Conservation (phyloP, 2,329 filamentous ascomycete genomes). For the Neoascochyta sp. region DNA sequence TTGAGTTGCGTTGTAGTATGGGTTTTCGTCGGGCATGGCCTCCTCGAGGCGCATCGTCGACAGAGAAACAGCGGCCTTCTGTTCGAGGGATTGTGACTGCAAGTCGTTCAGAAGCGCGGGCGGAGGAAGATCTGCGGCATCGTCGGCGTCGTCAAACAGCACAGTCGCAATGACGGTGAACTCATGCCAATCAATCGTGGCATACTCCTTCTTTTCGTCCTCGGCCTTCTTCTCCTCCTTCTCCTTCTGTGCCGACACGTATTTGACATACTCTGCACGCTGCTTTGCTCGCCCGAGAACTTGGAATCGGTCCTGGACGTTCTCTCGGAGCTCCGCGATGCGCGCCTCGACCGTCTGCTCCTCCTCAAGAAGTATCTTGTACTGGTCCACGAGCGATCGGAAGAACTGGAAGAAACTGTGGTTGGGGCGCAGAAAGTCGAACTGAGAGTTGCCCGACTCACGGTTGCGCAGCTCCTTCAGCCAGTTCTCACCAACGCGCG, state of each 20-base stretch:
- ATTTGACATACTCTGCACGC: slow-evolving; percentile 82
- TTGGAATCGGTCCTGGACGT: slow-evolving; percentile 74
- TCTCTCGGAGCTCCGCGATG: slow-evolving; percentile 68
- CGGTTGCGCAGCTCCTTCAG: slow-evolving; percentile 86
- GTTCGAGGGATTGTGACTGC: slow-evolving; percentile 89
- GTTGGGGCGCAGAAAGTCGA: slow-evolving; percentile 91
- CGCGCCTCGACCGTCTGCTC: slow-evolving; percentile 69
- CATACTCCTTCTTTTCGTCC: slow-evolving; percentile 71
- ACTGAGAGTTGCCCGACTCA: slow-evolving; percentile 87
- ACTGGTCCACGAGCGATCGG: slow-evolving; percentile 87
- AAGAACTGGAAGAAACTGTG: slow-evolving; percentile 97
- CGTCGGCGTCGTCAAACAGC: slow-evolving; percentile 83
- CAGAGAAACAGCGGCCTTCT: slow-evolving; percentile 88
- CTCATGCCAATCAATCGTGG: slow-evolving; percentile 95
- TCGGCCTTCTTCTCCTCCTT: slow-evolving; percentile 87
- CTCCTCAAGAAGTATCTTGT: slow-evolving; percentile 73
- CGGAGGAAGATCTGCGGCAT: slow-evolving; percentile 78
- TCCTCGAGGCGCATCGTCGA: slow-evolving; percentile 86
- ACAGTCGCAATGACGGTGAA: slow-evolving; percentile 96
- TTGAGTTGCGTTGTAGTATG: slow-evolving; percentile 37
- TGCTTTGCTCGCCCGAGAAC: slow-evolving; percentile 77
- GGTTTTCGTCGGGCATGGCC: slow-evolving; percentile 76
- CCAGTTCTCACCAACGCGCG: slow-evolving; percentile 87
- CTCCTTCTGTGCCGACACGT: slow-evolving; percentile 77
- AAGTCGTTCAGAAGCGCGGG: slow-evolving; percentile 87